Conservation (phyloP, 2,329 filamentous ascomycete species). For the Botryotinia narcissicola region DNA sequence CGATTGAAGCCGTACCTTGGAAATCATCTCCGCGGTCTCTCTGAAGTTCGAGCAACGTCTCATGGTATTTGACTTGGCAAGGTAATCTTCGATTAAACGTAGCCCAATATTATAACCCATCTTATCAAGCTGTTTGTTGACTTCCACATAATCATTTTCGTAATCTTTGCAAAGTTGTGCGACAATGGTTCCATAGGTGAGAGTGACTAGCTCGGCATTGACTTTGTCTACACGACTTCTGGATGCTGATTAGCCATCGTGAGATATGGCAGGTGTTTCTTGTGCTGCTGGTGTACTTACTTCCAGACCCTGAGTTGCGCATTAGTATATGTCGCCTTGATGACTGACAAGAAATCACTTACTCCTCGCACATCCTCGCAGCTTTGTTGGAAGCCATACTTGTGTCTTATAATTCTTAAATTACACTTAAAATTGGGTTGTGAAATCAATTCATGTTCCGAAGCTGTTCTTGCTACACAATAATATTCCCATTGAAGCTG, state of each 20-base stretch:
- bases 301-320: conserved; percentile 39
- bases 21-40: conserved; percentile 95
- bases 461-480: neutral
- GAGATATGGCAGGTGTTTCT: conserved; percentile 30
- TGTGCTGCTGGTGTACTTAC: conserved; percentile 33
- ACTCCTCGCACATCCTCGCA: conserved; percentile 73
- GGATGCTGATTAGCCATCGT: conserved; percentile 30
- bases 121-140: conserved; percentile 96
- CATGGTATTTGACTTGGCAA: conserved; percentile 89
- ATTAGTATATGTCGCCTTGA: conserved; percentile 29
- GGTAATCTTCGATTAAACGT: conserved; percentile 93
- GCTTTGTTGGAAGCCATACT: conserved; percentile 61
- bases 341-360: conserved; percentile 40
- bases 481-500: conserved; percentile 9
- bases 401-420: neutral
- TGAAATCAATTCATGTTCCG: conserved; percentile 1
- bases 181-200: conserved; percentile 97
- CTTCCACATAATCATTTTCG: conserved; percentile 87
- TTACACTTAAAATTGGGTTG: conserved; percentile 1
- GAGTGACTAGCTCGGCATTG: conserved; percentile 93
- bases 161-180: conserved; percentile 96
- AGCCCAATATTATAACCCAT: conserved; percentile 99
- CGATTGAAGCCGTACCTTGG: conserved; percentile 59
- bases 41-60: conserved; percentile 88
- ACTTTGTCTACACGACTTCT: conserved; percentile 97